Conservation (phyloP, 1,139 yeast genomes). For the Taphrina wiesneri region DNA sequence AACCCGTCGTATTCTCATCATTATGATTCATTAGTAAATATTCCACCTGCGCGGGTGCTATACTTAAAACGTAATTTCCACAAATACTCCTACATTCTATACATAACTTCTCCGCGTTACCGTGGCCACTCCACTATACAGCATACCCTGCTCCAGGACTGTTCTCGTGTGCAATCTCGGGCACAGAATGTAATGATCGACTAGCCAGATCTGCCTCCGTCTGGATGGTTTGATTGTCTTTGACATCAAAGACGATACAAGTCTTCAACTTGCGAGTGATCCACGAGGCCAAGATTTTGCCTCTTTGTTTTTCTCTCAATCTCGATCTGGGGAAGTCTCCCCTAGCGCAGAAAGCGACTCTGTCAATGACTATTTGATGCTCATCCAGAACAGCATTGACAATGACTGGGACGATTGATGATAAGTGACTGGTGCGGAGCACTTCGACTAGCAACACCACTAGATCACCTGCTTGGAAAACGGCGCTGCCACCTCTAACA, state of each 20-base stretch:
- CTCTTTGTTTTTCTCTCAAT: conserved; percentile 74
- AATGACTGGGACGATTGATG: conserved; percentile 79
- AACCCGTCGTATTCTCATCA: no score
- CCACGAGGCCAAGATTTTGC: conserved; percentile 61
- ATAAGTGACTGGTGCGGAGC: conserved; percentile 49
- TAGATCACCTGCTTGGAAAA: conserved; percentile 81
- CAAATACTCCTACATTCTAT: not conserved
- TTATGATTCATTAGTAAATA: not conserved
- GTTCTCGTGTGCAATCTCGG: not conserved
- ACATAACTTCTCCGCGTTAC: not conserved
- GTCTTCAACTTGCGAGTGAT: conserved; percentile 50
- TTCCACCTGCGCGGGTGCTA: no score
- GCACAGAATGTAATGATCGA: conserved; percentile 7
- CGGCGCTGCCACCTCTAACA: conserved; percentile 58
- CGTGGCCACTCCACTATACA: not conserved
- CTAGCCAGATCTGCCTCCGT: not conserved
- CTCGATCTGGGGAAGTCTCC: conserved; percentile 69
- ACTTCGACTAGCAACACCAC: conserved; percentile 79
- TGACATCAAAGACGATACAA: conserved; percentile 24
- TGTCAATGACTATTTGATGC: conserved; percentile 82
- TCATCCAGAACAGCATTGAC: conserved; percentile 75
- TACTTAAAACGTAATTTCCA: not conserved
- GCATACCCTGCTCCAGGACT: not conserved
- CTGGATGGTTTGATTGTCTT: conserved; percentile 9
- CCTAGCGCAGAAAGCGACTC: conserved; percentile 73